These are phyloP conservation scores for Pichia phayaonensis DNA, from an alignment of 805 yeast genomes.

Conservation along the genomic window DNA sequence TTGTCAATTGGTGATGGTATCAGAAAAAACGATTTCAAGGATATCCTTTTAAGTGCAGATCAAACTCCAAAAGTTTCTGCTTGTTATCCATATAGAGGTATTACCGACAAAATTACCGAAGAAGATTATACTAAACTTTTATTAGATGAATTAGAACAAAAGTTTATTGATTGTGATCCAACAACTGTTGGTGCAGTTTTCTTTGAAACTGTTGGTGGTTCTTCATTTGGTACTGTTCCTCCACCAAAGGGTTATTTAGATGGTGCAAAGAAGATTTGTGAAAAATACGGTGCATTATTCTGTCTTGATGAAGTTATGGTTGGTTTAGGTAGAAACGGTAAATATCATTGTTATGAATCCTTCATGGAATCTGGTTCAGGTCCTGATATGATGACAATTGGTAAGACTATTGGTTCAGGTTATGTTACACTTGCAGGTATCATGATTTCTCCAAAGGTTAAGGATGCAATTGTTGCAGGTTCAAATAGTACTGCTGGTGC, in stretches of 20 bases:
- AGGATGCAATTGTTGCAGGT: slow-evolving; percentile 32
- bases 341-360: slow-evolving; percentile 39
- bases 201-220: slow-evolving; percentile 41
- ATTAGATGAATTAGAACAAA: slow-evolving; percentile 32
- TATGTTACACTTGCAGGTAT: slow-evolving; percentile 45
- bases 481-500: slow-evolving; percentile 37
- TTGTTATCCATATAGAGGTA: slow-evolving; percentile 18
- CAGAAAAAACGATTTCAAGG: slow-evolving; percentile 29
- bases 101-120: slow-evolving; percentile 20
- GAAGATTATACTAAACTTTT: slow-evolving; percentile 31
- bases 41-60: slow-evolving; percentile 16
- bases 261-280: slow-evolving; percentile 54
- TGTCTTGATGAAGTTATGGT: slow-evolving; percentile 86
- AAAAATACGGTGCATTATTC: slow-evolving; percentile 90
- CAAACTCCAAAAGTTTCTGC: slow-evolving; percentile 26
- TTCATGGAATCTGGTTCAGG: slow-evolving; percentile 31
- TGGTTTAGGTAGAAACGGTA: slow-evolving; percentile 48
- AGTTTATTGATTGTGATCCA: slow-evolving; percentile 34
- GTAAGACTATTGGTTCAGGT: slow-evolving; percentile 46
- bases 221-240: slow-evolving; percentile 36
- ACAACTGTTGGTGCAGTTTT: slow-evolving; percentile 35
- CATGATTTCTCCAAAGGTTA: slow-evolving; percentile 35
- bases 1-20: slow-evolving; percentile 34
- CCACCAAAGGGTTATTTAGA: slow-evolving; percentile 40
- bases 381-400: slow-evolving; percentile 44